Evolutionary conservation across 2,329 filamentous ascomycete species (phyloP), one percentile per base, ranked within the genome.

Genomic region (Coniochaeta sp.): DNA sequence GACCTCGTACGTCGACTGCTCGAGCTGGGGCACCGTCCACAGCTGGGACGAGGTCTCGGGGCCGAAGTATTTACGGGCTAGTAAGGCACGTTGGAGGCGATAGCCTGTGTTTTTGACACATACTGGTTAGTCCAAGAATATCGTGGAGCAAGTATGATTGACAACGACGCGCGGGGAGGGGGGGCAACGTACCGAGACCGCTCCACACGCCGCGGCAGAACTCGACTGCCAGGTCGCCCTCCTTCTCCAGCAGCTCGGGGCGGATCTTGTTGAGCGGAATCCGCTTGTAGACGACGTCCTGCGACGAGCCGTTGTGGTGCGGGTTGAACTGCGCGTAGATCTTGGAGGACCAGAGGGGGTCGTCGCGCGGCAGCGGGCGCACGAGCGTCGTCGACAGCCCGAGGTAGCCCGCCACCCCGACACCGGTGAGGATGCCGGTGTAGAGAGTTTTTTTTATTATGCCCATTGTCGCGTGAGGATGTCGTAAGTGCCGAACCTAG

Each of bases 191-290:
- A 89, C 87, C 87, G 70, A 79, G 79, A 60, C 85, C 86, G 63
- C 82, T 81, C 87, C 84, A 91, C 56, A 89, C 74, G 52, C 86
- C 86, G 14, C 84, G 83, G 69, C 85, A 89, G 69, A 89, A 89
- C 64, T 83, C 84, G 65, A 88, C 78, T 1, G 82, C 81, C 56
- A 90, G 75, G 1, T 77, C 78, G 30, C 75, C 74, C 64, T 84
- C 84, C 64, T 83, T 80, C 67, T 88, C 77, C 16, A 90, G 73
- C 59, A 91, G 75, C 63, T 87, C 82, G 0, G 88, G 86, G 32
- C 83, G 81, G 62, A 91, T 84, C 68, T 86, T 83, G 55, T 75
- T 75, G 56, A 91, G 69, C 0, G 87, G 84, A 0, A 91, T 79
- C 38, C 78, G 79, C 64, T 84, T 83, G 64, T 89, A 75, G 66